A percentile compares a stretch with the other conserved stretches of the same genome.
phyloP scores from a whole-genome alignment of 2,329 filamentous ascomycete genomes.

The Microdochium bolleyi region DNA sequence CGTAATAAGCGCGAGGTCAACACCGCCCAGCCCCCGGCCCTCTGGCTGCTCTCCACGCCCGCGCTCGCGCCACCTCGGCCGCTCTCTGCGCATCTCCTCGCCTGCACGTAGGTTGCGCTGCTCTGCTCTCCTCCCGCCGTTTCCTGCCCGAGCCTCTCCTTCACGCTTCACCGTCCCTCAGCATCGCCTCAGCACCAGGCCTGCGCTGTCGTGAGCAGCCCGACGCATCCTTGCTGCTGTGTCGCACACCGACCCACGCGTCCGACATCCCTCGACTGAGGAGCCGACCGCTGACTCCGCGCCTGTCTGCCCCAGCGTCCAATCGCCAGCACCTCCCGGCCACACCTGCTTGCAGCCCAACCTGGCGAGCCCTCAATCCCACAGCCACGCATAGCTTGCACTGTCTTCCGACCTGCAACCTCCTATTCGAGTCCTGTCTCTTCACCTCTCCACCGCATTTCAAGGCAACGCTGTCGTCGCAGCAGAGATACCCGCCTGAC shows the following conservation, averaged over 20 bases:
- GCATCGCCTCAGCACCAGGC: neutral
- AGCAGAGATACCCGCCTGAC: neutral
- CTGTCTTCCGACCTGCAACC: too few relatives aligned
- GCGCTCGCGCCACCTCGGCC: neutral
- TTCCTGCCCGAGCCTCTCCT: neutral
- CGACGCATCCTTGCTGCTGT: too few relatives aligned
- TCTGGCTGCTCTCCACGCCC: too few relatives aligned
- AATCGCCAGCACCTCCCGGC: neutral
- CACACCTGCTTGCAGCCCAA: too few relatives aligned
- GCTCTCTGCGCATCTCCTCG: neutral
- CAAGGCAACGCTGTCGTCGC: too few relatives aligned
- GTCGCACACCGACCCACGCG: neutral
- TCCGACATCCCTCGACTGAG: neutral
- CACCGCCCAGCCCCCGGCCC: neutral
- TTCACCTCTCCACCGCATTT: too few relatives aligned
- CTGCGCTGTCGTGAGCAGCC: neutral
- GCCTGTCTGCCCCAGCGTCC: neutral
- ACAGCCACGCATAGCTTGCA: too few relatives aligned
- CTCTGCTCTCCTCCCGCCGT: too few relatives aligned
- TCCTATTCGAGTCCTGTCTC: too few relatives aligned
- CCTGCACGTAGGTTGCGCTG: too few relatives aligned
- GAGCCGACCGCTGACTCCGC: neutral
- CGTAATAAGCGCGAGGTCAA: neutral
- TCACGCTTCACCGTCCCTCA: neutral
- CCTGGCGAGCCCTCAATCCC: too few relatives aligned